Base-by-base conservation (phyloP, 257 asterid species). In the Solanum phureja region DNA sequence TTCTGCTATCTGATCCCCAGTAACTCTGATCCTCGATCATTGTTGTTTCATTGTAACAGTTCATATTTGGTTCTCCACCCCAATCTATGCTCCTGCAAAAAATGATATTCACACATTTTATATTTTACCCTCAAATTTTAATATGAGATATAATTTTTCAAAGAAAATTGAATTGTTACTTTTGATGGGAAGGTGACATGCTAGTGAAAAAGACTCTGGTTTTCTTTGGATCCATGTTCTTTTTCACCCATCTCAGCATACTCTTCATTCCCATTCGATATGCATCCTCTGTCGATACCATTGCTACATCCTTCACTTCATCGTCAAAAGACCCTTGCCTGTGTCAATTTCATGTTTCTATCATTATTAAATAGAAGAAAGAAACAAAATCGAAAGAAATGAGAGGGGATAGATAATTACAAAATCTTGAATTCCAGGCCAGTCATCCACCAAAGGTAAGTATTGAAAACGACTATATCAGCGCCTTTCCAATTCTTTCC, bases 361-460 rank as follows among this genome's bases (percentile, higher is more conserved):
- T 14, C 66, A 23, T 6, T 7, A 42, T 33, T 21, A 74, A 74
- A 21, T 35, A 19, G 5, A 74, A 21, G 82, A 9, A 12, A 27
- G 34, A 62, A 62, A 62, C 7, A 68, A 3, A 68, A 68, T 66
- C 35, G 0, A 66, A 66, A 5, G 74, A 66, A 66, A 46, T 16
- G 66, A 44, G 42, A 29, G 69, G 69, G 11, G 44, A 31, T 18
- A 18, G 44, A 49, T 86, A 12, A 73, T 87, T 90, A 96, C 98
- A 93, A 46, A 33, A 96, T 85, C 33, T 93, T 91, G 89, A 96
- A 91, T 60, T 89, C 88, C 5, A 21, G 56, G 83, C 95, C 95
- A 2, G 93, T 58, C 88, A 90, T 93, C 99, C 99, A 95, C 99
- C 99, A 97, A 56, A 93, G 90, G 84, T 95, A 97, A 29, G 97